A percentile compares a stretch with the other conserved stretches of the same genome.
Evolutionary conservation across 805 yeast species (phyloP).

Genomic region (Geotrichum ghanense): DNA sequence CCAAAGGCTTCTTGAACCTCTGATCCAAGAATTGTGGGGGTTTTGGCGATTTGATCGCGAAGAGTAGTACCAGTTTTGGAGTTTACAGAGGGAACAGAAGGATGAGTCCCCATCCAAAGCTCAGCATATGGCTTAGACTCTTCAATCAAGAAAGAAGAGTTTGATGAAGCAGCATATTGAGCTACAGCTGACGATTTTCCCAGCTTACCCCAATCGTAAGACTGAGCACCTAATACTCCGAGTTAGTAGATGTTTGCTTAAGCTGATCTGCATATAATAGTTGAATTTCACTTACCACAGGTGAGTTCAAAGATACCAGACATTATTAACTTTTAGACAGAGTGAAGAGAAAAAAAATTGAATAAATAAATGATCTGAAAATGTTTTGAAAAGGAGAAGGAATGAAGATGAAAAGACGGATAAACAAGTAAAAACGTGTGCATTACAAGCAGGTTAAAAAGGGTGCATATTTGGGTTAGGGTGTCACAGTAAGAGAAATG

Average conservation of each 20-base stretch:
- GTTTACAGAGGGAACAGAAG: constrained; percentile 69
- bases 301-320: neutral
- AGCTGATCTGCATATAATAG: too few relatives aligned
- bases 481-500: too few relatives aligned
- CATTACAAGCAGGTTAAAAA: neutral
- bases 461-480: neutral
- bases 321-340: neutral
- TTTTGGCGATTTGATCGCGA: constrained; percentile 56
- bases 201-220: constrained; percentile 80
- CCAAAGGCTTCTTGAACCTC: constrained; percentile 56
- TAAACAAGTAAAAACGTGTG: constrained; percentile 1
- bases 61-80: constrained; percentile 46
- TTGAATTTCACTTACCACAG: neutral
- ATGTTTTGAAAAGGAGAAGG: too few relatives aligned
- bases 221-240: constrained; percentile 57
- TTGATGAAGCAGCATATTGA: constrained; percentile 62
- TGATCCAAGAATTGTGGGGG: constrained; percentile 48
- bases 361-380: too few relatives aligned
- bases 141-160: constrained; percentile 49
- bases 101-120: constrained; percentile 99
- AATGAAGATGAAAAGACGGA: too few relatives aligned
- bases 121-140: constrained; percentile 88
- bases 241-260: too few relatives aligned
- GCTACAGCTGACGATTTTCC: constrained; percentile 87
- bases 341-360: neutral